These are phyloP conservation scores for Kondoa subrosea DNA, from an alignment of 768 basidiomycete species.

Conservation along the genomic window DNA sequence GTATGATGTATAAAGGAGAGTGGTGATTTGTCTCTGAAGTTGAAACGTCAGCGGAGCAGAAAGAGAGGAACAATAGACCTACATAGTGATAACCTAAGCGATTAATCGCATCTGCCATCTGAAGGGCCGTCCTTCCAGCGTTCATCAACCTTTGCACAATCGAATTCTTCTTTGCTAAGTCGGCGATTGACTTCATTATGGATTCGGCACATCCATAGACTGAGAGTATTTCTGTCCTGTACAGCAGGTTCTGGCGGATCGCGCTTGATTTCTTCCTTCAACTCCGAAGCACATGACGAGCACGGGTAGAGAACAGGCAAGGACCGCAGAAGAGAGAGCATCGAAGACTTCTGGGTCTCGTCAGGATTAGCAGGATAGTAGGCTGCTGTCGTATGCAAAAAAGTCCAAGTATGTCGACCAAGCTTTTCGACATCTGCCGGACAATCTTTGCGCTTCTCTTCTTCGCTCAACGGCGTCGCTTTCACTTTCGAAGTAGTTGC, in stretches of 20 bases:
- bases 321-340: conserved; percentile 62
- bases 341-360: conserved; percentile 56
- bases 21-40: no score
- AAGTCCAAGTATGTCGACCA: conserved; percentile 88
- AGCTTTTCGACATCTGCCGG: conserved; percentile 80
- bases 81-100: not conserved
- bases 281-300: conserved; percentile 62
- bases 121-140: conserved; percentile 80
- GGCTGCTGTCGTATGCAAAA: conserved; percentile 84
- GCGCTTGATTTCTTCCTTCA: conserved; percentile 49
- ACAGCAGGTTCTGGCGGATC: conserved; percentile 47
- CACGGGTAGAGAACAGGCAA: conserved; percentile 79
- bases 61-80: no score
- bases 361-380: conserved; percentile 80
- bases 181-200: conserved; percentile 84
- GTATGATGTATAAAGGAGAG: no score
- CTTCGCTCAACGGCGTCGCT: conserved; percentile 19
- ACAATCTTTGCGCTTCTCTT: conserved; percentile 39
- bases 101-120: conserved; percentile 73
- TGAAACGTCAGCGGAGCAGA: no score
- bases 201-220: conserved; percentile 72
- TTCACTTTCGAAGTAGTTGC: conserved; percentile 21
- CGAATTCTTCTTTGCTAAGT: conserved; percentile 66
- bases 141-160: conserved; percentile 65
- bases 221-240: conserved; percentile 48